Base-by-base conservation (phyloP, 129 eudicot species). In the Pittosporum tobira region DNA sequence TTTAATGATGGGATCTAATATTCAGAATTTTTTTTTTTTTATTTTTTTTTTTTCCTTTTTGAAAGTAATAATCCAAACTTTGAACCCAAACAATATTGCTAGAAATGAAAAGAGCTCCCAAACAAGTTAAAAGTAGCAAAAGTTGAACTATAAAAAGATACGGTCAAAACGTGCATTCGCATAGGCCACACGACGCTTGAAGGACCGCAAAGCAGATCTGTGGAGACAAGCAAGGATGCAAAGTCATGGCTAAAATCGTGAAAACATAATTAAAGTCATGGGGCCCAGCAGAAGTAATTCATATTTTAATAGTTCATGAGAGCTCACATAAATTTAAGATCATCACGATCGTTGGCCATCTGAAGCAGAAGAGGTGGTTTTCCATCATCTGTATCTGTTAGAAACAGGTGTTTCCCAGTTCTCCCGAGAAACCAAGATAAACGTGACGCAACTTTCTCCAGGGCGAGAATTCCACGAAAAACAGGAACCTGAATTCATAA, bases 101-200 rank as follows among this genome's bases (percentile, higher is more conserved):
- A 63, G 12, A 3, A 15, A 63, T 14, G 18, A 24, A 62, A 30
- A 31, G 23, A 31, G 27, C 6, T 36, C 16, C 12, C 54, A 43
- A 50, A 57, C 55, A 12, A 57, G 34, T 46, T 3, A 46, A 18
- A 67, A 30, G 42, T 20, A 18, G 23, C 6, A 34, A 3, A 48
- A 25, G 46, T 30, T 52, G 36, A 48, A 56, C 13, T 14, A 1
- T 16, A 55, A 2, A 30, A 81, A 94, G 96, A 87, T 93, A 93
- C 99, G 71, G 74, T 93, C 99, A 63, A 76, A 93, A 51, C 79
- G 84, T 47, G 79, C 80, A 79, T 93, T 93, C 57, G 99, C 94
- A 63, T 93, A 93, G 61, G 79, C 82, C 63, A 83, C 91, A 36
- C 88, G 84, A 37, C 85, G 88, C 71, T 55, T 87, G 73, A 93